Conservation (phyloP, 2,329 filamentous ascomycete species). For the Dendrostoma leiphaemia region DNA sequence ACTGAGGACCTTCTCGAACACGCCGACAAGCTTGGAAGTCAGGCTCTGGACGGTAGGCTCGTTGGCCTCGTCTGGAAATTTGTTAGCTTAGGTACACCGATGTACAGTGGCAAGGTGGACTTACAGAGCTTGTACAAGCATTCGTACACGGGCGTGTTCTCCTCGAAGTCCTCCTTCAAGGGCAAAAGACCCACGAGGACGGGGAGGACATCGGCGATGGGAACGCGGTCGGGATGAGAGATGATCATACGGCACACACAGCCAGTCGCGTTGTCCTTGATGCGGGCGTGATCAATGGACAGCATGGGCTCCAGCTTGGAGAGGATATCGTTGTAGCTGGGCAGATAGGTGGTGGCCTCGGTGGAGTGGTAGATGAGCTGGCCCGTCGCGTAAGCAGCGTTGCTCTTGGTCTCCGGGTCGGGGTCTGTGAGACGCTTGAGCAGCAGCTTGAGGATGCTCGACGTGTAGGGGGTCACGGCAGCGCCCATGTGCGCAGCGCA, state of each 20-base stretch:
- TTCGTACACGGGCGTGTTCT: conserved; percentile 90
- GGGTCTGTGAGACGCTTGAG: conserved; percentile 86
- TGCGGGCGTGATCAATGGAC: conserved; percentile 71
- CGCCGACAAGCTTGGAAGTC: conserved; percentile 65
- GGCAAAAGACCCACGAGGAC: conserved; percentile 77
- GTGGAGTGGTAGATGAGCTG: conserved; percentile 80
- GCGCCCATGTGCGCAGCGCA: conserved; percentile 80
- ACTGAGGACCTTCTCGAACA: conserved; percentile 72
- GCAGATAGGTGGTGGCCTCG: conserved; percentile 69
- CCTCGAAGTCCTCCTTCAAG: conserved; percentile 89
- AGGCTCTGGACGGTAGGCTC: conserved; percentile 69
- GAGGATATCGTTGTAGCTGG: conserved; percentile 75
- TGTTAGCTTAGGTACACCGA: conserved; percentile 7
- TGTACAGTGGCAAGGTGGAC: conserved; percentile 29
- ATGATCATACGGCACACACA: conserved; percentile 91
- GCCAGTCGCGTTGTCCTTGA: conserved; percentile 90
- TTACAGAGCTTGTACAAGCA: conserved; percentile 86
- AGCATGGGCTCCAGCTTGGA: conserved; percentile 84
- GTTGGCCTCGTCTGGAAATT: conserved; percentile 56
- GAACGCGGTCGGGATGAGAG: conserved; percentile 79
- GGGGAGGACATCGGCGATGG: conserved; percentile 78
- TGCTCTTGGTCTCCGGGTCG: conserved; percentile 89
- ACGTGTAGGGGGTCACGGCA: conserved; percentile 79
- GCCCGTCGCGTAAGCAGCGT: conserved; percentile 88
- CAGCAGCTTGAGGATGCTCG: conserved; percentile 73